A percentile compares a stretch with the other conserved stretches of the same genome.
Evolutionary conservation across 106 monocot genomes (phyloP).

Genomic region (Dendrobium huoshanense): DNA sequence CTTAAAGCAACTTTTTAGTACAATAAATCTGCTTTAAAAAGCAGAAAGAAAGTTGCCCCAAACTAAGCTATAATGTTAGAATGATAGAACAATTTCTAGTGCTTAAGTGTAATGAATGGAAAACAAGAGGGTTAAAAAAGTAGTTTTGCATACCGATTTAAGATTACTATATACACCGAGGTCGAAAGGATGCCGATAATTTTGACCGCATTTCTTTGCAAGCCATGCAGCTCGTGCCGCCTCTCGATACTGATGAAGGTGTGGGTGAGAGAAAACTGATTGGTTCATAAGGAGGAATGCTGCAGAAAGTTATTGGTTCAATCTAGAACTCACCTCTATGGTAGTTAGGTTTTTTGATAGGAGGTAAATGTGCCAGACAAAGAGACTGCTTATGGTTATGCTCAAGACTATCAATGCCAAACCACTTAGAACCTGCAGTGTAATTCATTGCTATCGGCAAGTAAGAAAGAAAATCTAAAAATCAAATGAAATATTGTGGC

Average conservation of each 20-base stretch:
- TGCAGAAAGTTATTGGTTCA: background rate
- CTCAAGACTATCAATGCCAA: constrained; percentile 24
- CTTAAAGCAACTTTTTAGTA: too few relatives aligned
- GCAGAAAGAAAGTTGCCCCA: accelerated
- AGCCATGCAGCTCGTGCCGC: constrained; percentile 52
- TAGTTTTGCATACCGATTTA: constrained; percentile 19
- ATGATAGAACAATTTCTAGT: background rate
- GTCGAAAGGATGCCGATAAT: constrained; percentile 54
- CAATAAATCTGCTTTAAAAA: too few relatives aligned
- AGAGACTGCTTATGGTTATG: constrained; percentile 34
- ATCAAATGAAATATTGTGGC: too few relatives aligned
- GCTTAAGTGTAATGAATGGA: background rate
- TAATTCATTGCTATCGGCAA: background rate
- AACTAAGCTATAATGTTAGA: background rate
- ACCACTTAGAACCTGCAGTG: constrained; percentile 38
- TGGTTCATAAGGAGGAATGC: background rate
- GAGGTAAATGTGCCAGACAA: constrained; percentile 71
- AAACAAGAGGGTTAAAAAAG: background rate
- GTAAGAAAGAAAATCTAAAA: background rate
- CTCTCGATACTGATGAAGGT: constrained; percentile 40
- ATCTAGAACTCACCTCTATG: constrained; percentile 44
- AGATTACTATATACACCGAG: constrained; percentile 48
- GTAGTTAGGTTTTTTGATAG: constrained; percentile 56
- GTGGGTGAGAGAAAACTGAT: background rate
- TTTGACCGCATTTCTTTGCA: constrained; percentile 60